Conservation (phyloP, 257 asterid genomes). For the Solanum lignicaule region DNA sequence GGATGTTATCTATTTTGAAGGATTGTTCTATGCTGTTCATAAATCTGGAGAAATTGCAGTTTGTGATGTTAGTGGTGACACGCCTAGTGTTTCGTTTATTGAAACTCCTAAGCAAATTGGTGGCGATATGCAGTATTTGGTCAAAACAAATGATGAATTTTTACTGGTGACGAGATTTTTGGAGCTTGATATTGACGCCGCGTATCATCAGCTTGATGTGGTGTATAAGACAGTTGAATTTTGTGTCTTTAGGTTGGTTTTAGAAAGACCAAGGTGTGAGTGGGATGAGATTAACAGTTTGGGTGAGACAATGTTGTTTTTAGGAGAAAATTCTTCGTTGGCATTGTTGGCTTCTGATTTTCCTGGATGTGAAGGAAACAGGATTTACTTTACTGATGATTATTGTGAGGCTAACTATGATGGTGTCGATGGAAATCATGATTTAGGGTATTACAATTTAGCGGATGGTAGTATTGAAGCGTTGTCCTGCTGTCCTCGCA, state of each 20-base stretch:
- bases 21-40: conserved; percentile 40
- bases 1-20: conserved; percentile 49
- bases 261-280: conserved; percentile 38
- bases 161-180: conserved; percentile 46
- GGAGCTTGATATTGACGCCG: conserved; percentile 37
- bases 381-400: conserved; percentile 64
- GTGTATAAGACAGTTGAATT: conserved; percentile 52
- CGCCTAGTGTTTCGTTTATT: conserved; percentile 26
- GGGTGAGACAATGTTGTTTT: conserved; percentile 45
- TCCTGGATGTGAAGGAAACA: conserved; percentile 50
- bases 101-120: conserved; percentile 16
- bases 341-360: conserved; percentile 48
- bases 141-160: conserved; percentile 52
- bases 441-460: conserved; percentile 56
- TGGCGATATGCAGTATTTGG: conserved; percentile 72
- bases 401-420: conserved; percentile 46
- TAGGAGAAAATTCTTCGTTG: conserved; percentile 65
- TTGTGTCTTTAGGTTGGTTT: conserved; percentile 37
- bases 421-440: conserved; percentile 45
- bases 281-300: conserved; percentile 49
- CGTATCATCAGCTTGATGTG: conserved; percentile 7
- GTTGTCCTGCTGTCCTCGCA: conserved; percentile 44
- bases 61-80: conserved; percentile 30
- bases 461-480: conserved; percentile 38
- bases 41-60: conserved; percentile 44